Percentiles rank a stretch among this genome's conserved stretches.
These are phyloP conservation scores for Zasmidium cellare DNA, from an alignment of 2,329 filamentous ascomycete genomes.

Conservation along the genomic window DNA sequence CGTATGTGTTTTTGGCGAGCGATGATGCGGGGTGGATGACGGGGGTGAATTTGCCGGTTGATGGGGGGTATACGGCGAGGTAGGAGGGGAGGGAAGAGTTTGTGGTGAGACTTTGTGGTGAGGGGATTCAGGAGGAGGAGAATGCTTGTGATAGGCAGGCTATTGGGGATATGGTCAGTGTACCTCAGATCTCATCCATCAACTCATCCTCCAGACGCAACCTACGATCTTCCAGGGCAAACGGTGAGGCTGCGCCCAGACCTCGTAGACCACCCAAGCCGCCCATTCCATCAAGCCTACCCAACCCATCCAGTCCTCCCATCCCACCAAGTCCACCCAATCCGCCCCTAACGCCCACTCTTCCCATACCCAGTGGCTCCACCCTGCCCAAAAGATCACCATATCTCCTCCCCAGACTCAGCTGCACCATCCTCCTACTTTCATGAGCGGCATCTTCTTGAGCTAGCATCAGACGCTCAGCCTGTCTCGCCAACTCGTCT, in stretches of 20 bases:
- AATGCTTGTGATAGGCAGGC: too few relatives aligned
- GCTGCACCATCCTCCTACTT: constrained; percentile 12
- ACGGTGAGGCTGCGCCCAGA: neutral
- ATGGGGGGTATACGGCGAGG: constrained; percentile 17
- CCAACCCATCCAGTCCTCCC: neutral
- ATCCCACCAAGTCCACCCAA: neutral
- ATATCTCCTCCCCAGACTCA: constrained; percentile 8
- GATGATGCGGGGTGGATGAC: constrained; percentile 25
- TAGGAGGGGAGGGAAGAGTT: neutral
- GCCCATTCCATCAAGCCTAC: neutral
- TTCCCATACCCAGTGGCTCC: neutral
- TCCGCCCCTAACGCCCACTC: neutral
- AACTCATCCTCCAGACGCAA: neutral
- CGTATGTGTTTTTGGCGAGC: constrained; percentile 24
- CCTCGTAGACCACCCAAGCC: neutral
- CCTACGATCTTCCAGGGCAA: neutral
- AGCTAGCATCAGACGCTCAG: constrained; percentile 1
- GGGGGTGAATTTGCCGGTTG: constrained; percentile 20
- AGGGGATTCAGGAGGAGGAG: neutral
- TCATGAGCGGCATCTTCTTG: constrained; percentile 3
- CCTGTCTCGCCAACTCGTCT: neutral
- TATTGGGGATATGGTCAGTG: too few relatives aligned
- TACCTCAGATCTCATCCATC: neutral
- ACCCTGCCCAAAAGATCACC: constrained; percentile 3
- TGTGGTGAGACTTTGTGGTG: neutral